Percentiles rank a stretch among this genome's conserved stretches.
Conservation (phyloP, 2,329 filamentous ascomycete species). For the Hymenoscyphus infarciens region DNA sequence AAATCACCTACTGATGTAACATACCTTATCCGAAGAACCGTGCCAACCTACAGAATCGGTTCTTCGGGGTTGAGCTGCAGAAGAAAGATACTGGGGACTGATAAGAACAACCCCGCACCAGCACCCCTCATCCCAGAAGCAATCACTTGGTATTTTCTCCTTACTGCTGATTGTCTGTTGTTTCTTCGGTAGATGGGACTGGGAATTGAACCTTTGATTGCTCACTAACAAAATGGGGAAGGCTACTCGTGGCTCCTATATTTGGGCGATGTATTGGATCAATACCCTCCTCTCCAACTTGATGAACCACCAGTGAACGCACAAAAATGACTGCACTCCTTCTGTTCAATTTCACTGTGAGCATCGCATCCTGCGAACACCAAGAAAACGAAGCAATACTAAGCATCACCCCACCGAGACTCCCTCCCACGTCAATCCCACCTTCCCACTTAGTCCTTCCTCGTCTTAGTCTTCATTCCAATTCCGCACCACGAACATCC, state of each 20-base stretch:
- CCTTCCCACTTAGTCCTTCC: background rate
- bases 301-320: too few relatives aligned
- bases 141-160: background rate
- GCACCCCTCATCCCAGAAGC: background rate
- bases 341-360: background rate
- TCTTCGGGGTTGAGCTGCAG: background rate
- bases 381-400: background rate
- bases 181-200: background rate
- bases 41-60: background rate
- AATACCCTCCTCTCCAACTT: background rate
- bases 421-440: background rate
- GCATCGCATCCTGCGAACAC: background rate
- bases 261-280: background rate
- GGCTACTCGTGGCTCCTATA: background rate
- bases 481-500: too few relatives aligned
- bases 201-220: background rate
- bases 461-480: background rate
- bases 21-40: background rate
- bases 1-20: constrained; percentile 1
- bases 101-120: background rate
- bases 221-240: background rate
- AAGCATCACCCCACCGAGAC: background rate
- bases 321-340: background rate
- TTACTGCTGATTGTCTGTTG: background rate
- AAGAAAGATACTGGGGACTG: background rate